phyloP scores from a whole-genome alignment of 2,329 filamentous ascomycete genomes.

The Penicillium sp. region DNA sequence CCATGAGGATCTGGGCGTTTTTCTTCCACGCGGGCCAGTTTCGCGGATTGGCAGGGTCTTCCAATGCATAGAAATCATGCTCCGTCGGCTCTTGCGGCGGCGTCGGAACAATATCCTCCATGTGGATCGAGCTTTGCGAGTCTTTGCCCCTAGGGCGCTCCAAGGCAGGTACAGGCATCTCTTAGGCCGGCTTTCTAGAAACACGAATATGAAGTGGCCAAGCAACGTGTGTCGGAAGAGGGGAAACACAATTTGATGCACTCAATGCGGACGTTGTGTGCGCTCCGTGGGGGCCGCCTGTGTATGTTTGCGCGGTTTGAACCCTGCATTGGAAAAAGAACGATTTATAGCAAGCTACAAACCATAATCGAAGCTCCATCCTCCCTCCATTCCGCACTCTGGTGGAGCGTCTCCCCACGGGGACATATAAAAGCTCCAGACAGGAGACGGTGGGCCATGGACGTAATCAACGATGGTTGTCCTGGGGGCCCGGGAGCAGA shows the following conservation, averaged over 20 bases:
- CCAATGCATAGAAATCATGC: neutral
- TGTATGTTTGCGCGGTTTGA: too few relatives aligned
- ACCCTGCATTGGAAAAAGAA: neutral
- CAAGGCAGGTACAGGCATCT: neutral
- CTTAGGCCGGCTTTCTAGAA: neutral
- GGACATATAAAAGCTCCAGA: neutral
- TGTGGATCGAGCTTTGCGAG: neutral
- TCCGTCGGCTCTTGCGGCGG: neutral
- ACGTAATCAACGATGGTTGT: neutral
- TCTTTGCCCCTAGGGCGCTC: neutral
- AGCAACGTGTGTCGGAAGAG: neutral
- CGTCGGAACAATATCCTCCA: neutral
- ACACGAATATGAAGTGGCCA: neutral
- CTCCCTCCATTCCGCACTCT: neutral
- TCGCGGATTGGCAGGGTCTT: neutral
- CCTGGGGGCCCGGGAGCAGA: too few relatives aligned
- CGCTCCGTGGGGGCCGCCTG: too few relatives aligned
- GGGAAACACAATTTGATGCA: neutral
- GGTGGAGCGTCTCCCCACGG: neutral
- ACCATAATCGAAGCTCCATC: neutral
- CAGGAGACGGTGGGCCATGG: neutral
- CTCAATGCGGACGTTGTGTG: too few relatives aligned
- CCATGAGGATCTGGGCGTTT: slow-evolving; percentile 55
- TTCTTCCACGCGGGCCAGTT: slow-evolving; percentile 40
- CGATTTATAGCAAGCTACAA: neutral